A percentile compares a stretch with the other conserved stretches of the same genome.
These are phyloP conservation scores for Wallacemonas rigidus DNA, from an alignment of 208 protist species.

Conservation along the genomic window DNA sequence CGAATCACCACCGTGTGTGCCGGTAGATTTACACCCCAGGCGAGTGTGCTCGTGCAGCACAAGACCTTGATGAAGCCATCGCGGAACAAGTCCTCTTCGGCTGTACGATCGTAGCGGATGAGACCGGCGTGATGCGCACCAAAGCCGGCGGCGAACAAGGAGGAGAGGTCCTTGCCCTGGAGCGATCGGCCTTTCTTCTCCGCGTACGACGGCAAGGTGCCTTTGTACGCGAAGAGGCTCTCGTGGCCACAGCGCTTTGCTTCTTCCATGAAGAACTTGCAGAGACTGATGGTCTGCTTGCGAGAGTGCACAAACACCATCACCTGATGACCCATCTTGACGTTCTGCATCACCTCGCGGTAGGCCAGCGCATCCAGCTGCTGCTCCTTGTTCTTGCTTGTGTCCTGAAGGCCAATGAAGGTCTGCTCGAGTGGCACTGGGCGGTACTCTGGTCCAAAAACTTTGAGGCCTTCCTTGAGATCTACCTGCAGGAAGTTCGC, in stretches of 20 bases:
- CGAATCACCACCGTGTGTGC: slow-evolving; percentile 99
- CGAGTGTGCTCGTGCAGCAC: slow-evolving; percentile 98
- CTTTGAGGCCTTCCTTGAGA: slow-evolving; percentile 93
- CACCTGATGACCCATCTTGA: slow-evolving; percentile 95
- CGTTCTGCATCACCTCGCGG: slow-evolving; percentile 76
- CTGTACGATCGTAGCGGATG: slow-evolving; percentile 93
- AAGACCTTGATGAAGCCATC: slow-evolving; percentile 95
- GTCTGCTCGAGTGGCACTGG: slow-evolving; percentile 97
- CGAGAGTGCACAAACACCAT: slow-evolving; percentile 99
- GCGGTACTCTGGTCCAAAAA: slow-evolving; percentile 96
- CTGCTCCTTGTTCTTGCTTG: slow-evolving; percentile 54
- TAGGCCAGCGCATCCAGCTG: slow-evolving; percentile 78
- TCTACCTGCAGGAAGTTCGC: slow-evolving; percentile 96
- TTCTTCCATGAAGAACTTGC: slow-evolving; percentile 90
- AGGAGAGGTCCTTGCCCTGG: slow-evolving; percentile 84
- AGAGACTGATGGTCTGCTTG: slow-evolving; percentile 95
- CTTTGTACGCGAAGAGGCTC: slow-evolving; percentile 61
- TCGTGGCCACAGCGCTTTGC: slow-evolving; percentile 56
- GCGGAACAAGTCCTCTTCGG: slow-evolving; percentile 96
- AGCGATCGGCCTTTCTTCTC: slow-evolving; percentile 60
- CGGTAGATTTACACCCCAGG: slow-evolving; percentile 99
- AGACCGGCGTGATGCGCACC: slow-evolving; percentile 98
- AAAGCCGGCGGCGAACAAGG: slow-evolving; percentile 92
- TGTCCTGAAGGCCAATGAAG: slow-evolving; percentile 94
- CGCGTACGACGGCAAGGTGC: slow-evolving; percentile 41